A percentile compares a stretch with the other conserved stretches of the same genome.
Evolutionary conservation across 208 protist species (phyloP).

Genomic region (Pavlovales sp.): DNA sequence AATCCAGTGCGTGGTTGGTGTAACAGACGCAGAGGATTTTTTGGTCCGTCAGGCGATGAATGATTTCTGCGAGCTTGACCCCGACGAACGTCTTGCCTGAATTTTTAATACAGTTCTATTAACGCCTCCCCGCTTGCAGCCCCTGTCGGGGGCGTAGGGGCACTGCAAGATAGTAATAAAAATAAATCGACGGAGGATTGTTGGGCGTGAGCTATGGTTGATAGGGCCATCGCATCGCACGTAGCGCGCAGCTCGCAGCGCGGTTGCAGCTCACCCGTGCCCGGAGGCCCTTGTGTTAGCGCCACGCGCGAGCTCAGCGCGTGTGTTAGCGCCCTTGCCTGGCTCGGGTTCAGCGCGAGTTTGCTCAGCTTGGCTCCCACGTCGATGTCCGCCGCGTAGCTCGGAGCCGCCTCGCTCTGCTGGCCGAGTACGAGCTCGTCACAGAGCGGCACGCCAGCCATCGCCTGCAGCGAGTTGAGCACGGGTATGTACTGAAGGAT

Average conservation of each 20-base stretch:
- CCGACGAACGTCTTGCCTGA: conserved; percentile 52
- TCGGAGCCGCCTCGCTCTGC: too few relatives aligned
- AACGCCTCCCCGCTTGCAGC: too few relatives aligned
- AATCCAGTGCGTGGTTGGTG: conserved; percentile 56
- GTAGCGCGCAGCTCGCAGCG: too few relatives aligned
- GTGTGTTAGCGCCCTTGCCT: neutral
- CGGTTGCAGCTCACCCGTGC: too few relatives aligned
- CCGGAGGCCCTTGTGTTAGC: conserved; percentile 46
- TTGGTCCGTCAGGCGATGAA: neutral
- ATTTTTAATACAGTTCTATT: too few relatives aligned
- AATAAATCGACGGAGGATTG: too few relatives aligned
- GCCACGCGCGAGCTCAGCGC: neutral
- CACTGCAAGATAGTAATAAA: too few relatives aligned
- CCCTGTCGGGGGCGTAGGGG: too few relatives aligned
- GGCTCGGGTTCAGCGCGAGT: neutral
- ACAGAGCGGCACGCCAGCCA: neutral
- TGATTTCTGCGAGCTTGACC: conserved; percentile 7
- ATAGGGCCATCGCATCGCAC: too few relatives aligned
- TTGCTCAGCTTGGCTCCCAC: neutral
- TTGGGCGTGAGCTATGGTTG: too few relatives aligned
- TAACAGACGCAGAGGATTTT: conserved; percentile 35
- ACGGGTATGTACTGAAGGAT: conserved; percentile 39
- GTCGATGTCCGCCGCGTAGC: neutral
- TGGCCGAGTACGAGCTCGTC: conserved; percentile 1
- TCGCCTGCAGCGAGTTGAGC: conserved; percentile 5